Conservation (phyloP, 768 basidiomycete genomes). For the Pleurotus platypus region DNA sequence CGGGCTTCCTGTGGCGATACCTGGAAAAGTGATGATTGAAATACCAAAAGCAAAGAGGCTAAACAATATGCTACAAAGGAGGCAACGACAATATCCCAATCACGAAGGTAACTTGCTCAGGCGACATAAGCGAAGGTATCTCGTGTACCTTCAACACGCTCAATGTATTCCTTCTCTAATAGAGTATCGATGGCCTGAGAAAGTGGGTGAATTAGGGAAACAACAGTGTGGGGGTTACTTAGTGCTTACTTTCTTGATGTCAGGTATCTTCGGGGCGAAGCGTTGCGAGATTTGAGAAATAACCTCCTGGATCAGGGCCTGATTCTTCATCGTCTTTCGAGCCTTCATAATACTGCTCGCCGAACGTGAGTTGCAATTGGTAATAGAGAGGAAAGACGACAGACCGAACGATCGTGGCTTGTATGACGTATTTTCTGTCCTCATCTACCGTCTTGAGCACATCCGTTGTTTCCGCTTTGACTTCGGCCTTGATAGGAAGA, state of each 20-base stretch:
- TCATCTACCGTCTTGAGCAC: conserved; percentile 95
- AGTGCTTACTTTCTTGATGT: conserved; percentile 84
- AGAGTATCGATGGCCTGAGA: conserved; percentile 84
- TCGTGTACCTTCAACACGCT: conserved; percentile 87
- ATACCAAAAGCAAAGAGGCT: background rate
- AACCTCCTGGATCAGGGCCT: conserved; percentile 84
- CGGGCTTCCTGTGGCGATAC: too few relatives aligned
- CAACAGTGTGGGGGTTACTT: background rate
- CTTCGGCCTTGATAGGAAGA: conserved; percentile 90
- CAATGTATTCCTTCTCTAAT: conserved; percentile 96
- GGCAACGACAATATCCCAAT: background rate
- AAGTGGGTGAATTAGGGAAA: conserved; percentile 11
- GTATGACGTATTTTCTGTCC: conserved; percentile 94
- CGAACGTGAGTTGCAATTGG: background rate
- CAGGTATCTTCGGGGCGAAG: conserved; percentile 90
- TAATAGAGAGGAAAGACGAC: conserved; percentile 13
- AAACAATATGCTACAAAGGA: conserved; percentile 4
- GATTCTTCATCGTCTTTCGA: conserved; percentile 93
- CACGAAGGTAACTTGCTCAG: conserved; percentile 23
- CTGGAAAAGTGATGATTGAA: background rate
- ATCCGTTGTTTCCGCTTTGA: conserved; percentile 85
- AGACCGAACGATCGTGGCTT: conserved; percentile 87
- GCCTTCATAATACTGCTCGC: conserved; percentile 85
- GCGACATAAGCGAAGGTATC: conserved; percentile 84
- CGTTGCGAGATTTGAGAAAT: conserved; percentile 85